Conservation (phyloP, 768 basidiomycete genomes). For the Kwoniella bestiolae region DNA sequence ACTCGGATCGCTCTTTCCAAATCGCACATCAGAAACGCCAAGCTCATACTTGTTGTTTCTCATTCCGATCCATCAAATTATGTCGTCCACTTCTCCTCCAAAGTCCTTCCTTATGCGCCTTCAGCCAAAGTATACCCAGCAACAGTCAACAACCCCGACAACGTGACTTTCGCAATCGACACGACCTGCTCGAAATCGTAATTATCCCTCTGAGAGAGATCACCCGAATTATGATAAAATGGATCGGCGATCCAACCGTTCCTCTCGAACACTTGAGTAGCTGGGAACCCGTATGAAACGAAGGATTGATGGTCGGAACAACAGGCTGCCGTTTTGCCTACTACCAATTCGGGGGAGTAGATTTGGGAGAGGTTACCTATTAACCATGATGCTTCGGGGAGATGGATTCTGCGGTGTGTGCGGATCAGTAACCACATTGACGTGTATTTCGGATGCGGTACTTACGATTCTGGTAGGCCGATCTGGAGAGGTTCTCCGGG, state of each 20-base stretch:
- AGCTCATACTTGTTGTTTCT: too few relatives aligned
- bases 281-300: slow-evolving; percentile 77
- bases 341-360: slow-evolving; percentile 64
- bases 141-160: slow-evolving; percentile 71
- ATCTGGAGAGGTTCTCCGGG: slow-evolving; percentile 80
- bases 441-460: slow-evolving; percentile 27
- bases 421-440: background rate
- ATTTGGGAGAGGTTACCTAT: slow-evolving; percentile 74
- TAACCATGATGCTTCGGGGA: slow-evolving; percentile 74
- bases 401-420: slow-evolving; percentile 67
- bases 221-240: slow-evolving; percentile 62
- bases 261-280: slow-evolving; percentile 86
- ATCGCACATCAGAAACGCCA: background rate
- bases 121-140: slow-evolving; percentile 60
- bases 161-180: slow-evolving; percentile 85
- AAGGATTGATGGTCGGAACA: slow-evolving; percentile 83
- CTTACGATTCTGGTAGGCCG: slow-evolving; percentile 73
- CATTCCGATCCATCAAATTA: too few relatives aligned
- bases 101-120: background rate
- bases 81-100: too few relatives aligned
- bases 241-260: slow-evolving; percentile 75
- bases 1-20: background rate
- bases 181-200: slow-evolving; percentile 82
- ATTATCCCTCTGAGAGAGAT: slow-evolving; percentile 75
- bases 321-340: slow-evolving; percentile 66